Evolutionary conservation across 1,139 yeast genomes (phyloP), one percentile per base, ranked within the genome.

Genomic region (Saccharomyces hybrid): DNA sequence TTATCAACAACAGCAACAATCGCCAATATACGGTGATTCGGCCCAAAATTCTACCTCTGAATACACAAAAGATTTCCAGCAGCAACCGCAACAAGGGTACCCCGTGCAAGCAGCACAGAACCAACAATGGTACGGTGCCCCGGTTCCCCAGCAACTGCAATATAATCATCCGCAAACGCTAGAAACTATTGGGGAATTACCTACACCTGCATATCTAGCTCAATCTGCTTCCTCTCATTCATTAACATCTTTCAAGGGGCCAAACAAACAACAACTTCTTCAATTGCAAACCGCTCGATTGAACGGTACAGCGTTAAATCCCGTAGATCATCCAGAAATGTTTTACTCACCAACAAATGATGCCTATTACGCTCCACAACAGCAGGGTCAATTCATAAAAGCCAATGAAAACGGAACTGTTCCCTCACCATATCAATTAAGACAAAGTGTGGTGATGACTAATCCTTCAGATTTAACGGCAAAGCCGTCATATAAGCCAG

Each of bases 361-460:
- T 20, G 3, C 44, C 7, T 38, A 38, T 9, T 38, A 38, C 9
- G 44, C 25, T 38, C 25, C 44, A 8, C 44, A 38, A 32, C 56
- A 53, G 25, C 58, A 51, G 27, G 64, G 9, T 61, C 67, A 25
- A 20, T 27, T 16, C 3, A 27, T 29, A 9, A 27, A 25, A 26
- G 1, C 7, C 20, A 47, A 28, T 16, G 46, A 29, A 29, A 29
- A 7, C 9, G 46, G 46, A 5, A 20, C 14, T 25, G 44, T 16
- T 16, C 44, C 48, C 27, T 65, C 73, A 16, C 78, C 81, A 14
- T 76, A 73, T 56, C 78, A 74, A 57, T 65, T 76, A 41, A 75
- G 89, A 67, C 77, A 83, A 38, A 83, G 88, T 26, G 84, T 85
- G 50, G 87, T 81, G 25, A 84, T 84, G 88, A 75, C 82, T 59